Evolutionary conservation across 169 alveolate species (phyloP), one percentile per base, ranked within the genome.

Genomic region (Eimeria sp.): DNA sequence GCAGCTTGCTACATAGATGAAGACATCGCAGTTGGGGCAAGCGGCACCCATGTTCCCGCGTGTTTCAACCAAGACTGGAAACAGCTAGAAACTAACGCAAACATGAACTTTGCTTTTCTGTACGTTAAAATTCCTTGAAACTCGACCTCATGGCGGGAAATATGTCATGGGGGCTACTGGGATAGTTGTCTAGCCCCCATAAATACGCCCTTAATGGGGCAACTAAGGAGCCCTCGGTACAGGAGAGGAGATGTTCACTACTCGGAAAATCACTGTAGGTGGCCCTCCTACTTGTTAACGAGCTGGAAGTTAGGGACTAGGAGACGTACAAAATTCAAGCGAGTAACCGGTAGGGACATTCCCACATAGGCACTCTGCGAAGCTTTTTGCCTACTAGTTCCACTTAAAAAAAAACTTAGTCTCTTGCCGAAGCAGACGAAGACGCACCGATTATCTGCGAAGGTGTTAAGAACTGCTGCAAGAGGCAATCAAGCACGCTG

Each of bases 401-500:
- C 62, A 76, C 30, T 27, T 20, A 4, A 8, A 43, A 40, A 74
- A 77, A 43, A 46, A 6, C n/a, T 23, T 27, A 14, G 87, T 77
- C 66, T 18, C 66, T 9, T 25, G 27, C 8, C 62, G 18, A 49
- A 8, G 66, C 71, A 82, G 74, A 37, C 20, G 91, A 4, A 37
- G 91, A 49, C 40, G 91, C 91, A 20, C 37, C 43, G 46, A 85
- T 23, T 37, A 85, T 49, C 40, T 85, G 91, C 78, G 68, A 37
- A 25, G 91, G 33, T 10, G 91, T 85, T 18, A 85, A 40, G 40
- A 85, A 37, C 78, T 58, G 91, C 78, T 85, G 91, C 78, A 85
- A 62, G 49, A 85, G 91, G 27, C 23, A 64, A n/a, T 85, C 91
- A 58, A 85, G 91, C 13, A 62, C 60, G 60, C 78, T 85, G 78